These are phyloP conservation scores for Chimonanthus salicifolius DNA, from an alignment of 164 flowering plant genomes.

Conservation along the genomic window DNA sequence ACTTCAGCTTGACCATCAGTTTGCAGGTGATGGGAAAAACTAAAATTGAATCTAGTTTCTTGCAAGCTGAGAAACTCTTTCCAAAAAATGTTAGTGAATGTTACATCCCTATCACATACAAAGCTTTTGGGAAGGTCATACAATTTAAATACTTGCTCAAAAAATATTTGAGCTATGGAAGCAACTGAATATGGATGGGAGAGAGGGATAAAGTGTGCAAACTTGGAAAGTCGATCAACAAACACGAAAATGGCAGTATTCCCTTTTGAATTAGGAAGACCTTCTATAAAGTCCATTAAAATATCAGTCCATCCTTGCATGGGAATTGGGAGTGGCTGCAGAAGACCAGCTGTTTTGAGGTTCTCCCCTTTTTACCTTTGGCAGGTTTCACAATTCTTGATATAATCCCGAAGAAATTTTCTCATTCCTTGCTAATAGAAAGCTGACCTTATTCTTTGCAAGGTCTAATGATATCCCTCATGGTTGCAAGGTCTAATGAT, in stretches of 20 bases:
- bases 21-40: neutral
- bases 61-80: neutral
- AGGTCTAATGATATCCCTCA: slow-evolving; percentile 2
- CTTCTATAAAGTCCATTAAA: neutral
- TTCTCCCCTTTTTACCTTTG: neutral
- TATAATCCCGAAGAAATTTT: neutral
- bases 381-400: slow-evolving; percentile 1
- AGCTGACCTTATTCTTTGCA: neutral
- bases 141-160: neutral
- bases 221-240: neutral
- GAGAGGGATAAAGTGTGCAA: neutral
- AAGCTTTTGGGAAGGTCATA: neutral
- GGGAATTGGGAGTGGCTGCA: neutral
- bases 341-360: neutral
- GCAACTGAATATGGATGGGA: neutral
- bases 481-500: slow-evolving; percentile 4
- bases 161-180: neutral
- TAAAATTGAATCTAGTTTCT: neutral
- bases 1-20: neutral
- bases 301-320: neutral
- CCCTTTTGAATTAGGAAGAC: neutral
- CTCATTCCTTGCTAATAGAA: slow-evolving; percentile 3
- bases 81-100: neutral
- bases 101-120: neutral
- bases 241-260: neutral